Evolutionary conservation across 345 rosid genomes (phyloP).

Genomic region (Adansonia digitata): DNA sequence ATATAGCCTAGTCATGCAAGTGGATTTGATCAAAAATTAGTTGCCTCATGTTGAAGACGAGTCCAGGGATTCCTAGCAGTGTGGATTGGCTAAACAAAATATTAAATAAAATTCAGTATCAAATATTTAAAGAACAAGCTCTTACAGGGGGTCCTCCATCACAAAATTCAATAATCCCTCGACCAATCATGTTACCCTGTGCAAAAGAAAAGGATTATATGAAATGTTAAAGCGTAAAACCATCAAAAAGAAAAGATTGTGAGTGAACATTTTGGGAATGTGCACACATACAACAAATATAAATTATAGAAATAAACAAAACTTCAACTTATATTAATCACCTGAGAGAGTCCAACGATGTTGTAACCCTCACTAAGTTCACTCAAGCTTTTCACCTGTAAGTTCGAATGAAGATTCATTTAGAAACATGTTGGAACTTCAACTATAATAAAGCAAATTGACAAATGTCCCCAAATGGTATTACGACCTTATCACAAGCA

Average conservation of each 20-base stretch:
- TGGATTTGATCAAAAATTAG: background rate
- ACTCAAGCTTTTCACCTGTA: slow-evolving; percentile 63
- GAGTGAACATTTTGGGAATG: background rate
- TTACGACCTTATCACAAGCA: slow-evolving; percentile 80
- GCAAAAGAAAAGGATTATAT: slow-evolving; percentile 4
- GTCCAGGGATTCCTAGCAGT: background rate
- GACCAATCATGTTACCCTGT: slow-evolving; percentile 72
- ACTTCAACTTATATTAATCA: slow-evolving; percentile 12
- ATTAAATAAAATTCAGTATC: background rate
- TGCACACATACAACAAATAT: background rate
- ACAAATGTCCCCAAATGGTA: slow-evolving; percentile 19
- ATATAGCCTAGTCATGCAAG: background rate
- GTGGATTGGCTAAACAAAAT: background rate
- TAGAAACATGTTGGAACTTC: slow-evolving; percentile 9
- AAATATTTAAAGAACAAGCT: background rate
- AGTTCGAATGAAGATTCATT: slow-evolving; percentile 13
- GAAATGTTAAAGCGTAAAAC: background rate
- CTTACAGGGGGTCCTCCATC: slow-evolving; percentile 84
- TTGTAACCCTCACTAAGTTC: slow-evolving; percentile 70
- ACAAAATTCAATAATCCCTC: slow-evolving; percentile 73
- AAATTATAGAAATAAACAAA: background rate
- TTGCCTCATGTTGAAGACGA: background rate
- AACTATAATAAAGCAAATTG: background rate
- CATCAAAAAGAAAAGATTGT: background rate
- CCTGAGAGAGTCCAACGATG: slow-evolving; percentile 91